Evolutionary conservation across 176 grass and related monocot species (phyloP).

Genomic region (Tillandsia leiboldiana): DNA sequence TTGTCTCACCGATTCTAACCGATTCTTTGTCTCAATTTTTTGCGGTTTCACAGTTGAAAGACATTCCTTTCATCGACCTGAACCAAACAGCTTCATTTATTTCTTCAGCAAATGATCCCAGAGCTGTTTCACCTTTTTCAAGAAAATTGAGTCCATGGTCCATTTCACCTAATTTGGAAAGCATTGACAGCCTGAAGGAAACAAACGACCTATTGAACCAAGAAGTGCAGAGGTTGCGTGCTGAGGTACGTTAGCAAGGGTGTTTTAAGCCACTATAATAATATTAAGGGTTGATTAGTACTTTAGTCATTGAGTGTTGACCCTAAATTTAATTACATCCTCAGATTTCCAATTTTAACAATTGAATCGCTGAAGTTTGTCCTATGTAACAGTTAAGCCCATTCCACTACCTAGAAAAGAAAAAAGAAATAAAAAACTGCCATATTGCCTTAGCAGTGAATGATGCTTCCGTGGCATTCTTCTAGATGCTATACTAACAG

Average conservation of each 20-base stretch:
- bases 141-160: conserved; percentile 41
- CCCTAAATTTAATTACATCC: no score
- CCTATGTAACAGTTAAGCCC: no score
- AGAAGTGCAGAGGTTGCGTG: conserved; percentile 77
- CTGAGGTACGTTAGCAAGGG: conserved; percentile 46
- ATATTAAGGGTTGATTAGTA: background rate
- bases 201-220: conserved; percentile 75
- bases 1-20: conserved; percentile 13
- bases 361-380: no score
- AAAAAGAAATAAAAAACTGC: no score
- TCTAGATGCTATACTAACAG: no score
- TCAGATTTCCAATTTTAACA: no score
- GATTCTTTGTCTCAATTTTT: conserved; percentile 26
- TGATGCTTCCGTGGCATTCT: no score
- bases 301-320: no score
- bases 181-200: conserved; percentile 51
- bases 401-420: no score
- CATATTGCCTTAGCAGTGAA: no score
- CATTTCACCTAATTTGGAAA: conserved; percentile 37
- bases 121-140: conserved; percentile 31
- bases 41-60: conserved; percentile 60
- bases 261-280: background rate
- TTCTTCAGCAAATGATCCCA: conserved; percentile 21
- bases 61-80: conserved; percentile 44
- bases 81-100: conserved; percentile 15